phyloP scores from a whole-genome alignment of 805 yeast species.

The Kodamaea restingae region DNA sequence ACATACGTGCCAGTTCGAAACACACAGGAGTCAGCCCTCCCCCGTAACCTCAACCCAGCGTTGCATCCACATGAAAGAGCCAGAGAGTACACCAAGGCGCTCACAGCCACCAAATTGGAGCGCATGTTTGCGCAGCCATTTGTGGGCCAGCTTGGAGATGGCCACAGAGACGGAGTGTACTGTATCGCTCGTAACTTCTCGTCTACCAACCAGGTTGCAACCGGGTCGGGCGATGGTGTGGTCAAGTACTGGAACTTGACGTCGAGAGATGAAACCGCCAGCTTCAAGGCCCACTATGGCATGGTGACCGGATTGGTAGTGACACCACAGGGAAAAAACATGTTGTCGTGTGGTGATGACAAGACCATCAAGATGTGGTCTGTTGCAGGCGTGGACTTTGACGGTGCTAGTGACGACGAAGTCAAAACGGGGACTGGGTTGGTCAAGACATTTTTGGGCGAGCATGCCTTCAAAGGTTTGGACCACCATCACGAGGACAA shows the following conservation, averaged over 20 bases:
- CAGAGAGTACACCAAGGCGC: conserved; percentile 89
- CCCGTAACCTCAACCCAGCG: conserved; percentile 89
- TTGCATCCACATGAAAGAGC: conserved; percentile 97
- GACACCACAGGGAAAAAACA: conserved; percentile 51
- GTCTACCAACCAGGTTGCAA: conserved; percentile 69
- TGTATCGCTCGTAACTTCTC: conserved; percentile 74
- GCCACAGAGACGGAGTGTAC: conserved; percentile 94
- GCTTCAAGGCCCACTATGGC: conserved; percentile 87
- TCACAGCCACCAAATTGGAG: conserved; percentile 92
- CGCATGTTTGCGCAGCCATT: conserved; percentile 98
- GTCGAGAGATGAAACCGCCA: conserved; percentile 66
- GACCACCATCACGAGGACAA: conserved; percentile 80
- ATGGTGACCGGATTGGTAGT: conserved; percentile 79
- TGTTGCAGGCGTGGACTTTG: conserved; percentile 53
- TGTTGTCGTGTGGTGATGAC: conserved; percentile 88
- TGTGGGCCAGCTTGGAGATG: conserved; percentile 89
- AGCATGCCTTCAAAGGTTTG: conserved; percentile 74
- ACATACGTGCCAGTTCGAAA: conserved; percentile 88
- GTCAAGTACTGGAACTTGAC: conserved; percentile 92
- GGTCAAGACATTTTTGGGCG: conserved; percentile 76
- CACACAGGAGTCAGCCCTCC: conserved; percentile 80
- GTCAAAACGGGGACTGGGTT: conserved; percentile 47
- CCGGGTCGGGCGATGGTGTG: conserved; percentile 94
- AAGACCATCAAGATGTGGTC: conserved; percentile 89
- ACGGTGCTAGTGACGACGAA: conserved; percentile 27